Conservation (phyloP, 352 stramenopile genomes). For the Pythium coloratum region DNA sequence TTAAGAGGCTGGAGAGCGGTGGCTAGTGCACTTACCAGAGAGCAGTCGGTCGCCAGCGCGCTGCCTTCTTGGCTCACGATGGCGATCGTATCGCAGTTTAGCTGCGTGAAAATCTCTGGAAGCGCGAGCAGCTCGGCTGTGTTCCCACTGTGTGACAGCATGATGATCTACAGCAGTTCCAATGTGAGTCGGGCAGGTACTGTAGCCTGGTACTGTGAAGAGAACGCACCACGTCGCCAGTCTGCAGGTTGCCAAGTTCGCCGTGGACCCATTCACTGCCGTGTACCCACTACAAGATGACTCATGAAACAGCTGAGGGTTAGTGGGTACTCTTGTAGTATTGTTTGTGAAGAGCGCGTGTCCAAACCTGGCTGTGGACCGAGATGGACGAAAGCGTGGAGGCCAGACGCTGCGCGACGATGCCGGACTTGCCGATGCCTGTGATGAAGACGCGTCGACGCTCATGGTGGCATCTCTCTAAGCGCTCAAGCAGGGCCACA, state of each 20-base stretch:
- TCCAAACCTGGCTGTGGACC: conserved; percentile 57
- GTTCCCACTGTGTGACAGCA: conserved; percentile 73
- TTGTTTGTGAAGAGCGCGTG: not conserved
- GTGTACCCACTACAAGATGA: conserved; percentile 57
- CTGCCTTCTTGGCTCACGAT: conserved; percentile 48
- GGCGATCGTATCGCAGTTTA: conserved; percentile 44
- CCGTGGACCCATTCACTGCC: conserved; percentile 79
- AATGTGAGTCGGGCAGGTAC: not conserved
- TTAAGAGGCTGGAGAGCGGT: too few relatives aligned
- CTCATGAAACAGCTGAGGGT: not conserved
- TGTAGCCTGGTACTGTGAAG: not conserved
- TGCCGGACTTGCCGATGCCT: conserved; percentile 80
- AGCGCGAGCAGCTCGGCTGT: conserved; percentile 63
- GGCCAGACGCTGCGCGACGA: conserved; percentile 67
- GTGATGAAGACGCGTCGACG: conserved; percentile 59
- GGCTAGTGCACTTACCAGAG: conserved; percentile 6
- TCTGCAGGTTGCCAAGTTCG: conserved; percentile 66
- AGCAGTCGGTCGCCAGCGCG: conserved; percentile 25
- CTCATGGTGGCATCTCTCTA: conserved; percentile 52
- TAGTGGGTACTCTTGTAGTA: not conserved
- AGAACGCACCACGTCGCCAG: conserved; percentile 53
- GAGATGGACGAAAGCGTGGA: conserved; percentile 75
- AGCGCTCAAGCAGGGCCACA: conserved; percentile 26
- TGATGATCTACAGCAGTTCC: conserved; percentile 41
- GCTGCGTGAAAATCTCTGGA: conserved; percentile 41